Conservation (phyloP, 495 filamentous ascomycete species). For the Evernia prunastri region DNA sequence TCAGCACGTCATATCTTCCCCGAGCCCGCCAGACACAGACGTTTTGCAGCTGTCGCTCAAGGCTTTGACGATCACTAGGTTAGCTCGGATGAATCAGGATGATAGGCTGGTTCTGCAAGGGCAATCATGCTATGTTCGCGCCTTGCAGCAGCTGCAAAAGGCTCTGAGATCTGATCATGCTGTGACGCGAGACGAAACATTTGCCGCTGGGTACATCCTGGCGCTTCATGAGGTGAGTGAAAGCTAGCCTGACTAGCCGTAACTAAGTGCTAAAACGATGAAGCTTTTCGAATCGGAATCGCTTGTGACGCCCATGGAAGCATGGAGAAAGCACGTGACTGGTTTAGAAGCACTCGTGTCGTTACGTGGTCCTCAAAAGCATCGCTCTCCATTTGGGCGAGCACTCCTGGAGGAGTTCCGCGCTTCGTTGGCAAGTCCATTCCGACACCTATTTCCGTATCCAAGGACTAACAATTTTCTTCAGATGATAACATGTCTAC, state of each 20-base stretch:
- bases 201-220: background rate
- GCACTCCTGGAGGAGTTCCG: background rate
- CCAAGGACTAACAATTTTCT: background rate
- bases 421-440: background rate
- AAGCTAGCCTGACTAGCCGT: background rate
- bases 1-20: background rate
- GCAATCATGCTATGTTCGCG: background rate
- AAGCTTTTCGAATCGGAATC: constrained; percentile 5
- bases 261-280: background rate
- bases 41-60: background rate
- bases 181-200: background rate
- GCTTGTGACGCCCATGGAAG: constrained; percentile 5
- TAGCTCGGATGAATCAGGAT: background rate
- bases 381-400: background rate
- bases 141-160: constrained; percentile 5
- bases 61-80: background rate
- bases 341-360: background rate
- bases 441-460: background rate
- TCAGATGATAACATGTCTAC: background rate
- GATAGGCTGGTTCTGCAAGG: background rate
- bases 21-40: background rate
- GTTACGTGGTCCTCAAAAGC: background rate
- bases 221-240: background rate
- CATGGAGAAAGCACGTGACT: constrained; percentile 3
- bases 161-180: background rate